Evolutionary conservation across 2,329 filamentous ascomycete genomes (phyloP).

Genomic region (Colletotrichum orchidophilum): DNA sequence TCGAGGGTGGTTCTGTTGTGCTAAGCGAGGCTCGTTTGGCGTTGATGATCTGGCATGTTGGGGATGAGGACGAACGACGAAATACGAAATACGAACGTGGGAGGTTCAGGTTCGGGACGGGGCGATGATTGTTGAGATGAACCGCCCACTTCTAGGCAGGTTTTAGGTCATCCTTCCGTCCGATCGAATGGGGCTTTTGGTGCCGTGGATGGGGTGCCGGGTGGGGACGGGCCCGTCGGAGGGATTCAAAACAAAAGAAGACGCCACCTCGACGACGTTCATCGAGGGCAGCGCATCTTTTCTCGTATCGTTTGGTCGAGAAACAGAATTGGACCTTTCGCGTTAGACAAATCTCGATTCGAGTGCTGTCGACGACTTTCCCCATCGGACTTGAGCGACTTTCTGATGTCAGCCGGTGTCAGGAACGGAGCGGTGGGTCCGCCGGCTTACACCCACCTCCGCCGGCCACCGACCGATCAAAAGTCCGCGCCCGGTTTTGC

Average conservation of each 20-base stretch:
- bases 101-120: background rate
- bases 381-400: background rate
- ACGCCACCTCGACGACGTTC: background rate
- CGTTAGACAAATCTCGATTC: background rate
- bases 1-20: background rate
- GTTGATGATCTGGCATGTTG: conserved; percentile 26
- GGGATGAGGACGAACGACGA: background rate
- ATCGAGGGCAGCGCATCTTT: background rate
- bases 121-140: background rate
- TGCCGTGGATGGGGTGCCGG: background rate
- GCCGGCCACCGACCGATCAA: background rate
- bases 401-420: background rate
- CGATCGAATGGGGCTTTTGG: background rate
- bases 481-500: background rate
- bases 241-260: background rate
- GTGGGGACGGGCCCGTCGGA: background rate
- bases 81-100: background rate
- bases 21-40: background rate
- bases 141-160: background rate
- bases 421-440: background rate
- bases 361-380: background rate
- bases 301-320: too few relatives aligned
- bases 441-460: background rate
- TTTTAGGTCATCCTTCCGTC: background rate
- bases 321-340: too few relatives aligned